Evolutionary conservation across 2,329 filamentous ascomycete genomes (phyloP).

Genomic region (Penicillium occitanis): DNA sequence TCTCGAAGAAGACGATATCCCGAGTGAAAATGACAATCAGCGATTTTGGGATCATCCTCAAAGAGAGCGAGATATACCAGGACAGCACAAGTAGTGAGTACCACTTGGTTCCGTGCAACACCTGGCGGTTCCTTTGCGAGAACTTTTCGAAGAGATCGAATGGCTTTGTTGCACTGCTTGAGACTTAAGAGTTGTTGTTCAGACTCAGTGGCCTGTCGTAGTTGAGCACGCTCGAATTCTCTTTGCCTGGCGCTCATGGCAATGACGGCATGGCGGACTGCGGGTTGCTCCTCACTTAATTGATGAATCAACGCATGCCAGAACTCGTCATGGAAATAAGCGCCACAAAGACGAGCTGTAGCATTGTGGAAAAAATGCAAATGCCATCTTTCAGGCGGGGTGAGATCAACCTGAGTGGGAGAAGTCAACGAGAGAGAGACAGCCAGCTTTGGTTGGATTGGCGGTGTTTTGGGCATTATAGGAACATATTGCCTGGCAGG

Average conservation of each 20-base stretch:
- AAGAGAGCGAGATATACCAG: background rate
- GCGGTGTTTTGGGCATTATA: background rate
- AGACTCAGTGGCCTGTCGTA: background rate
- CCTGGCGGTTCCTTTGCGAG: background rate
- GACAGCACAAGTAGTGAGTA: background rate
- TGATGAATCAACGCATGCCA: constrained; percentile 24
- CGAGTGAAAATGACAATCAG: background rate
- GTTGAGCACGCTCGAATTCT: constrained; percentile 22
- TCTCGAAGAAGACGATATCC: background rate
- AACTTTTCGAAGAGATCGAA: background rate
- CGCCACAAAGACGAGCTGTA: background rate
- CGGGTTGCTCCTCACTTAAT: constrained; percentile 24
- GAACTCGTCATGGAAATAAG: background rate
- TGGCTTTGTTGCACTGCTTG: constrained; percentile 1
- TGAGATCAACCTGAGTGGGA: background rate
- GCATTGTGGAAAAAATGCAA: background rate
- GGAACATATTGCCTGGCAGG: background rate
- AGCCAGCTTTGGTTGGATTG: background rate
- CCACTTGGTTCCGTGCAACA: background rate
- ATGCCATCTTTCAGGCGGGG: background rate
- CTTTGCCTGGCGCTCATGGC: constrained; percentile 29
- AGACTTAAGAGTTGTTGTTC: background rate
- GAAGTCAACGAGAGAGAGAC: background rate
- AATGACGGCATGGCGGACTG: constrained; percentile 30
- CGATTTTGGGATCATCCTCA: background rate